Evolutionary conservation across 108 stramenopile genomes (phyloP).

Genomic region (Conticribra weissflogii): DNA sequence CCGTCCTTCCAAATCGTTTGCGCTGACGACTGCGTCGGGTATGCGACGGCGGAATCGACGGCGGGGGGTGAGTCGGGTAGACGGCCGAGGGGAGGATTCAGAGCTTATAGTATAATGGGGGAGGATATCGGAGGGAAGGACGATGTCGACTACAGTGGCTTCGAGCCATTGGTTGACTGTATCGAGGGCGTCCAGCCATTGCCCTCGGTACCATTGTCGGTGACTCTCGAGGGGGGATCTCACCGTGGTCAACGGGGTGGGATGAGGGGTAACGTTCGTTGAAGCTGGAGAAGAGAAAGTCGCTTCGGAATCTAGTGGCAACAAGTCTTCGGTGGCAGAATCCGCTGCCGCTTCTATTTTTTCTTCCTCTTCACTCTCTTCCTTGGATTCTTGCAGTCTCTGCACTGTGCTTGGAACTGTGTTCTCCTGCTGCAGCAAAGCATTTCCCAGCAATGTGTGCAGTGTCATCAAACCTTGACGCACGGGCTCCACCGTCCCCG

Average conservation of each 20-base stretch:
- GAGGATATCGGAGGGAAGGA: constrained; percentile 68
- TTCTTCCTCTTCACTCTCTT: constrained; percentile 11
- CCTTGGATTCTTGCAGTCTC: background rate
- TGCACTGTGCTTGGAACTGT: too few relatives aligned
- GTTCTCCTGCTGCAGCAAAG: constrained; percentile 2
- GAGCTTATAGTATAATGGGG: constrained; percentile 12
- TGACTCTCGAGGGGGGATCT: constrained; percentile 55
- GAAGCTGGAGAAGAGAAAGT: background rate
- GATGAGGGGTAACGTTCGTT: background rate
- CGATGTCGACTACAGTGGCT: constrained; percentile 92
- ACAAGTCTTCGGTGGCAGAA: background rate
- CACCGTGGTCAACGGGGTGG: background rate
- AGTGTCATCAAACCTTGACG: constrained; percentile 94
- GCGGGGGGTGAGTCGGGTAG: background rate
- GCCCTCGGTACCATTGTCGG: constrained; percentile 89
- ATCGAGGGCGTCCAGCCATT: constrained; percentile 96
- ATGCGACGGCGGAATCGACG: constrained; percentile 6
- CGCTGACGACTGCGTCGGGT: constrained; percentile 73
- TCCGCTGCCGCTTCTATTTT: constrained; percentile 12
- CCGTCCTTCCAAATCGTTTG: constrained; percentile 78
- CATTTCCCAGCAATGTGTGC: constrained; percentile 81
- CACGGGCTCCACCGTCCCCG: constrained; percentile 88
- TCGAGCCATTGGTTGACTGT: constrained; percentile 98
- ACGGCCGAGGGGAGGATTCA: background rate
- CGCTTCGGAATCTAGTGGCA: background rate